phyloP scores from a whole-genome alignment of 495 filamentous ascomycete species.

The Aspergillus funiculosus region DNA sequence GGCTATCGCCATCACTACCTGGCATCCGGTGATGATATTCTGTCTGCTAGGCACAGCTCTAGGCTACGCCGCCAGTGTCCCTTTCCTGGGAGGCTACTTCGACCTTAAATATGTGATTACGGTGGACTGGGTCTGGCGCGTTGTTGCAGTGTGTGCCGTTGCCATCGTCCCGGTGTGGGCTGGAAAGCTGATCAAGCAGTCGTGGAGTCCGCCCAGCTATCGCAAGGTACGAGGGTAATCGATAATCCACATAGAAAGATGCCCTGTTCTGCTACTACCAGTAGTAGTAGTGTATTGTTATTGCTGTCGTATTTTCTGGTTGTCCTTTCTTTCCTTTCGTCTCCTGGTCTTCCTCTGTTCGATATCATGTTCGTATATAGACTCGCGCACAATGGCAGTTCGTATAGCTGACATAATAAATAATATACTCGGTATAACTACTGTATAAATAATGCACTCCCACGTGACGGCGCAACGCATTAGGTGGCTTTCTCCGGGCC shows the following conservation, averaged over 20 bases:
- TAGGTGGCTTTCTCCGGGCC: conserved; percentile 21
- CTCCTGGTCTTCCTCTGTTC: not conserved
- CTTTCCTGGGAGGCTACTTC: conserved; percentile 86
- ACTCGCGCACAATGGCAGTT: conserved; percentile 1
- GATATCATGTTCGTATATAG: conserved; percentile 14
- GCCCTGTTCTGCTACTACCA: not conserved
- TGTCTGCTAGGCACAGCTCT: conserved; percentile 73
- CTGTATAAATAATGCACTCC: not conserved
- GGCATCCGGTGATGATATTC: conserved; percentile 92
- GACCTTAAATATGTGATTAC: conserved; percentile 75
- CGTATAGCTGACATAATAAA: too few species aligned
- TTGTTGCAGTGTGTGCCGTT: conserved; percentile 69
- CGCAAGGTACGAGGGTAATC: conserved; percentile 77
- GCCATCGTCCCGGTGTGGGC: conserved; percentile 80
- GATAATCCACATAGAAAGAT: conserved; percentile 1
- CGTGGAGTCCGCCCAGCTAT: conserved; percentile 88
- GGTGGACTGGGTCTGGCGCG: conserved; percentile 82
- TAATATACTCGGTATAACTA: not conserved
- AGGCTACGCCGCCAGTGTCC: conserved; percentile 74
- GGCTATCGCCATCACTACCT: conserved; percentile 89
- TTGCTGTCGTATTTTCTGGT: not conserved
- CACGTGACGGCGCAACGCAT: conserved; percentile 16
- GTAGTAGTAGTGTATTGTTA: too few species aligned
- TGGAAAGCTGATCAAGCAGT: conserved; percentile 75
- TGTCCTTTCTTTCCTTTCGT: not conserved